Conservation (phyloP, 2,329 filamentous ascomycete genomes). For the Talaromyces albobiverticillius region DNA sequence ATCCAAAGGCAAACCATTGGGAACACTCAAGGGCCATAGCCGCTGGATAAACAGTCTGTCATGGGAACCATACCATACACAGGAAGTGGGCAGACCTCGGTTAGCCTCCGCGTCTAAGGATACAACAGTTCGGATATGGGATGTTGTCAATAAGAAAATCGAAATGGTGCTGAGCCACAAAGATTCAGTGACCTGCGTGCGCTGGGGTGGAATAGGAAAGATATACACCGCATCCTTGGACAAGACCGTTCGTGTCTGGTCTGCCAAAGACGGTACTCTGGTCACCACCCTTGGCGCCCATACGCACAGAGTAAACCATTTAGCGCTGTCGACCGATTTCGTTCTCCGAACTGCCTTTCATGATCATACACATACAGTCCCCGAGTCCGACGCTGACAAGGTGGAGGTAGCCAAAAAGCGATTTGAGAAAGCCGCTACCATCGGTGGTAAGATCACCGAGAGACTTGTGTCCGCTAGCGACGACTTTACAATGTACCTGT, state of each 20-base stretch:
- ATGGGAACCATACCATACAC: conserved; percentile 92
- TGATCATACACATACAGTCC: conserved; percentile 74
- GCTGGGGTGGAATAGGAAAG: conserved; percentile 86
- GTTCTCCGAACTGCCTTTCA: conserved; percentile 81
- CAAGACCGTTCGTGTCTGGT: conserved; percentile 90
- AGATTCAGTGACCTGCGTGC: conserved; percentile 81
- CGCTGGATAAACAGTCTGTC: conserved; percentile 86
- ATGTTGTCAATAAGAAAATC: conserved; percentile 71
- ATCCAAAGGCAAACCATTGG: conserved; percentile 70
- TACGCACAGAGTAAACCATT: conserved; percentile 92
- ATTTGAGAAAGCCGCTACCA: conserved; percentile 79
- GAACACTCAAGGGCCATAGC: conserved; percentile 76
- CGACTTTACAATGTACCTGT: conserved; percentile 95
- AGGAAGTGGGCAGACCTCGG: conserved; percentile 68
- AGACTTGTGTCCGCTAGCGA: conserved; percentile 86
- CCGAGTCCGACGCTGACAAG: conserved; percentile 67
- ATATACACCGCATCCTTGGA: conserved; percentile 87
- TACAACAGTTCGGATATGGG: conserved; percentile 82
- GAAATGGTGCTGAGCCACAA: conserved; percentile 86
- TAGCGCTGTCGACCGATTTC: conserved; percentile 90
- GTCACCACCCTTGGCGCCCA: conserved; percentile 77
- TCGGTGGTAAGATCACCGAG: conserved; percentile 75
- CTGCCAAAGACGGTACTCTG: conserved; percentile 72
- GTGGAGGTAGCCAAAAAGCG: conserved; percentile 71
- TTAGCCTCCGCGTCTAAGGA: conserved; percentile 89